Base-by-base conservation (phyloP, 164 flowering plant species). In the Annona cherimola region DNA sequence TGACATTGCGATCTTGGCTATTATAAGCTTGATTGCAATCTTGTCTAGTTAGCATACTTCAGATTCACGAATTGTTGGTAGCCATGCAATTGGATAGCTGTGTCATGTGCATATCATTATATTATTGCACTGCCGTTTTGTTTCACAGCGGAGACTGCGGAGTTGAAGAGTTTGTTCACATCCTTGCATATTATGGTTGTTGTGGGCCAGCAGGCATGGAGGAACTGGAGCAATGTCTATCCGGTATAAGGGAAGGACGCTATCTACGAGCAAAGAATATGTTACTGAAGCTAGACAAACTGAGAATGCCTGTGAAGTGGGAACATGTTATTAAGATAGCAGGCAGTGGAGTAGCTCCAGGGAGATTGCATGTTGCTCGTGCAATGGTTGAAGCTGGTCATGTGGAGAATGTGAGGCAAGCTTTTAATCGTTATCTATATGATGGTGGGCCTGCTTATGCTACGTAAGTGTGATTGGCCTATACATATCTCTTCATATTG, bases 361-460 rank as follows among this genome's bases (percentile, higher is more conserved):
- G 99, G 71, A 86, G 99, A 77, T 78, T 92, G 74, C 99, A 94
- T 76, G 91, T 94, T 35, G 99, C 99, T 76, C 93, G 97, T 62
- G 99, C 96, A 16, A 72, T 94, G 90, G 87, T 94, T 63, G 99
- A 92, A 84, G 97, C 93, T 66, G 99, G 98, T 44, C 82, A 88
- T 74, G 96, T 92, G 9, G 96, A 90, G 79, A 88, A 94, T 81
- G 82, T 94, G 70, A 94, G 84, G 75, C 94, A 94, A 77, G 99
- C 97, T 76, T 94, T 92, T 74, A 61, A 83, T 26, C 84, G 89
- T 67, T 94, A 92, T 81, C 88, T 94, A 69, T 81, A 88, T 79
- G 99, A 94, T 80, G 91, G 90, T 45, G 99, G 99, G 69, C 99
- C 99, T 55, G 99, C 99, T 54, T 94, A 94, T 80, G 84, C 94